phyloP scores from a whole-genome alignment of 768 basidiomycete genomes.

The Kwoniella sp. region DNA sequence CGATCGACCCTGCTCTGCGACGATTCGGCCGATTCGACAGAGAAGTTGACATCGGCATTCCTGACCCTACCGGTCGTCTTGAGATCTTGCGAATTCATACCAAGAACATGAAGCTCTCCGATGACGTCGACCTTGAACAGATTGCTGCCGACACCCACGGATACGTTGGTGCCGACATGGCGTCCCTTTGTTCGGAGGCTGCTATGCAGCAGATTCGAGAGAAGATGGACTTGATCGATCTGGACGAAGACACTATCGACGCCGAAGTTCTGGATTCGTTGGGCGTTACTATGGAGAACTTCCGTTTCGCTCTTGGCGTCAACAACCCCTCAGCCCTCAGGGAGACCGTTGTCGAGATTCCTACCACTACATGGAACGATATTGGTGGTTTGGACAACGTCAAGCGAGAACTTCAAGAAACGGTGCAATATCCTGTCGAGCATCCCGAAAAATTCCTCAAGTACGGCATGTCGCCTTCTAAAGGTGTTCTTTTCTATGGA shows the following conservation, averaged over 20 bases:
- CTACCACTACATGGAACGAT: slow-evolving; percentile 98
- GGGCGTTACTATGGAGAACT: slow-evolving; percentile 99
- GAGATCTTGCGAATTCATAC: slow-evolving; percentile 99
- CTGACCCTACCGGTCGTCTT: slow-evolving; percentile 96
- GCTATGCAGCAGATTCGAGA: slow-evolving; percentile 99
- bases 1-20: slow-evolving; percentile 96
- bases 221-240: slow-evolving; percentile 80
- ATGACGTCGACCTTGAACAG: slow-evolving; percentile 97
- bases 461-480: slow-evolving; percentile 99
- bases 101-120: slow-evolving; percentile 98
- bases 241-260: slow-evolving; percentile 83
- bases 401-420: slow-evolving; percentile 98
- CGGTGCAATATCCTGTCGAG: slow-evolving; percentile 99
- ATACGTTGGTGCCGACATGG: slow-evolving; percentile 97
- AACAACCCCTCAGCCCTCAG: slow-evolving; percentile 98
- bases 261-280: slow-evolving; percentile 98
- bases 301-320: slow-evolving; percentile 96
- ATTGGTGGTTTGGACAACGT: slow-evolving; percentile 99
- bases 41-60: slow-evolving; percentile 98
- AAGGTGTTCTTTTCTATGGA: slow-evolving; percentile 99
- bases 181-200: slow-evolving; percentile 96
- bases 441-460: slow-evolving; percentile 99
- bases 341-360: slow-evolving; percentile 99
- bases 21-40: slow-evolving; percentile 99
- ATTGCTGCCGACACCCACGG: slow-evolving; percentile 99